phyloP scores from a whole-genome alignment of 441 rosid species.

The Sinapis alba region DNA sequence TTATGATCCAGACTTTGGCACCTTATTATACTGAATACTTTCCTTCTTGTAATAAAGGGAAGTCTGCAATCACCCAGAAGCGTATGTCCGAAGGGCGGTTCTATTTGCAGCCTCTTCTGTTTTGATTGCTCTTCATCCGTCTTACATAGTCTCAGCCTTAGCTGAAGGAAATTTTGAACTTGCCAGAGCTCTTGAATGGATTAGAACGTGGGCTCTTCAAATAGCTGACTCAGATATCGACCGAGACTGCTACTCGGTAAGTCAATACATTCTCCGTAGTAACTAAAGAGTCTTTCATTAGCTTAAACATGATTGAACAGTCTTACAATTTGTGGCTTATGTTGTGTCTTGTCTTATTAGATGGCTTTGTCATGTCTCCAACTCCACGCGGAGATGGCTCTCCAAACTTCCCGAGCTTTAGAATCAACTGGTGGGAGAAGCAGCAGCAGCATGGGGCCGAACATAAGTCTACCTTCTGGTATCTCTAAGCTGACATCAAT shows the following conservation, averaged over 20 bases:
- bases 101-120: slow-evolving; percentile 88
- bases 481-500: slow-evolving; percentile 39
- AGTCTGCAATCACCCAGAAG: slow-evolving; percentile 86
- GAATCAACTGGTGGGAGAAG: slow-evolving; percentile 44
- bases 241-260: slow-evolving; percentile 85
- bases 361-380: slow-evolving; percentile 90
- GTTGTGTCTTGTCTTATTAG: slow-evolving; percentile 2
- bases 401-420: slow-evolving; percentile 86
- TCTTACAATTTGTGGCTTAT: background rate
- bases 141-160: slow-evolving; percentile 69
- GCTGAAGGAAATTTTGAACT: slow-evolving; percentile 75
- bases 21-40: slow-evolving; percentile 12
- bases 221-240: slow-evolving; percentile 81
- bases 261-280: slow-evolving; percentile 31
- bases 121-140: slow-evolving; percentile 82
- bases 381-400: slow-evolving; percentile 92
- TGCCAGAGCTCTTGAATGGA: slow-evolving; percentile 90
- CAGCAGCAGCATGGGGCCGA: slow-evolving; percentile 25
- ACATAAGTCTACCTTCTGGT: slow-evolving; percentile 29
- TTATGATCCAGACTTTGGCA: slow-evolving; percentile 5
- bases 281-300: background rate
- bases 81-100: slow-evolving; percentile 88
- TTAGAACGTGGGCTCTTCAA: slow-evolving; percentile 81
- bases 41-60: slow-evolving; percentile 56
- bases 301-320: slow-evolving; percentile 11